These are phyloP conservation scores for Adansonia grandidieri DNA, from an alignment of 441 rosid genomes.

Conservation along the genomic window DNA sequence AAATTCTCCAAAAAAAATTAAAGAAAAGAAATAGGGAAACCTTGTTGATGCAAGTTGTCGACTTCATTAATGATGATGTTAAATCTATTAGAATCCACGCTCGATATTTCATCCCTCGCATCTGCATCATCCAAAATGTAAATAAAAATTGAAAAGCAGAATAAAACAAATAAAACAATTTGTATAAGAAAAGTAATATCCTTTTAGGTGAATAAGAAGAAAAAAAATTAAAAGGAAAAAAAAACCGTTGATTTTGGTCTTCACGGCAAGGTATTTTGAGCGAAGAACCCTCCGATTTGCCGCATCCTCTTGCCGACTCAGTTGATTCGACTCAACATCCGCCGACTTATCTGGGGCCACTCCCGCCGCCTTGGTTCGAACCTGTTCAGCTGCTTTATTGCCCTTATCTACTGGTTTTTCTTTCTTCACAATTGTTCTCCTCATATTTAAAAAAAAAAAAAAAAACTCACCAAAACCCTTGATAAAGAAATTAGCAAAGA, in stretches of 20 bases:
- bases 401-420: constrained; percentile 11
- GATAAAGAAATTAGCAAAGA: not conserved
- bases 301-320: constrained; percentile 15
- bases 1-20: not conserved
- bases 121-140: constrained; percentile 32
- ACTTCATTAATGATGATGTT: constrained; percentile 42
- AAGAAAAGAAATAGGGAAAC: constrained; percentile 22
- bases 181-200: not conserved
- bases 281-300: constrained; percentile 42
- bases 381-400: not conserved
- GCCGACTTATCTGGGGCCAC: not conserved
- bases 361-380: not conserved
- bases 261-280: constrained; percentile 45
- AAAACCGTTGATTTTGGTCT: constrained; percentile 43
- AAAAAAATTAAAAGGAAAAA: not conserved
- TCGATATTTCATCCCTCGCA: constrained; percentile 47
- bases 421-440: constrained; percentile 15
- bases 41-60: constrained; percentile 47
- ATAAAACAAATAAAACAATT: not conserved
- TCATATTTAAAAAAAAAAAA: not conserved
- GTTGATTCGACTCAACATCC: constrained; percentile 24
- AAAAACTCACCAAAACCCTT: not conserved
- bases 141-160: not conserved
- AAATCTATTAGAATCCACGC: constrained; percentile 43
- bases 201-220: not conserved